Conservation (phyloP, 148 eudicot genomes). For the Amaranthus palmeri region DNA sequence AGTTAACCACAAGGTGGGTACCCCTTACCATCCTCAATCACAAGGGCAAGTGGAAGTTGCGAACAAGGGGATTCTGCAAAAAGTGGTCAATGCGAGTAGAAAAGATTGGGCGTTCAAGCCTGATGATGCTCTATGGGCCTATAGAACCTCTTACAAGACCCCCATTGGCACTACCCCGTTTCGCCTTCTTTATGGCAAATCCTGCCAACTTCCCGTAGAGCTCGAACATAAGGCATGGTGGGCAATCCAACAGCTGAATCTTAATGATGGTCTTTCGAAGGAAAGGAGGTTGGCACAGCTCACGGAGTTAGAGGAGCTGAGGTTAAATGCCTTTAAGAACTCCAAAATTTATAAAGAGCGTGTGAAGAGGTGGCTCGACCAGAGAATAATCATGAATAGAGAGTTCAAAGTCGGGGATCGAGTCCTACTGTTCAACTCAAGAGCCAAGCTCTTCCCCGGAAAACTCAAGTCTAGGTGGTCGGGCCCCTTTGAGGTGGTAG, state of each 20-base stretch:
- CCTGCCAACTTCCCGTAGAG: neutral
- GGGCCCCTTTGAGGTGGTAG: neutral
- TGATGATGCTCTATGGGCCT: neutral
- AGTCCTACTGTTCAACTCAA: neutral
- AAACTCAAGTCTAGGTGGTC: neutral
- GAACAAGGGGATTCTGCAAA: neutral
- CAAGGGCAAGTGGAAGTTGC: neutral
- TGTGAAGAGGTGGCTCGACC: neutral
- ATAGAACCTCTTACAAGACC: neutral
- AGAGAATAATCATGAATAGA: neutral
- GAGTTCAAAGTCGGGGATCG: neutral
- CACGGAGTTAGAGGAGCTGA: neutral
- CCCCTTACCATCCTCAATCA: neutral
- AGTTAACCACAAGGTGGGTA: neutral
- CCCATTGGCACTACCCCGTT: neutral
- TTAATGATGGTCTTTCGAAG: too few relatives aligned
- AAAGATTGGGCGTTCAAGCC: neutral
- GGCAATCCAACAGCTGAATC: neutral
- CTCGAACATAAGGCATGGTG: neutral
- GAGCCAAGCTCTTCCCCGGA: neutral
- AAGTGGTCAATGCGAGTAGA: neutral
- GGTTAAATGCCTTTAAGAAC: neutral
- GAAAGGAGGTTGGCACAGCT: neutral
- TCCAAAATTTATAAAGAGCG: neutral
- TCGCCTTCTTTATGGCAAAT: neutral